phyloP scores from a whole-genome alignment of 257 asterid species.

The Gynochthodes officinalis region DNA sequence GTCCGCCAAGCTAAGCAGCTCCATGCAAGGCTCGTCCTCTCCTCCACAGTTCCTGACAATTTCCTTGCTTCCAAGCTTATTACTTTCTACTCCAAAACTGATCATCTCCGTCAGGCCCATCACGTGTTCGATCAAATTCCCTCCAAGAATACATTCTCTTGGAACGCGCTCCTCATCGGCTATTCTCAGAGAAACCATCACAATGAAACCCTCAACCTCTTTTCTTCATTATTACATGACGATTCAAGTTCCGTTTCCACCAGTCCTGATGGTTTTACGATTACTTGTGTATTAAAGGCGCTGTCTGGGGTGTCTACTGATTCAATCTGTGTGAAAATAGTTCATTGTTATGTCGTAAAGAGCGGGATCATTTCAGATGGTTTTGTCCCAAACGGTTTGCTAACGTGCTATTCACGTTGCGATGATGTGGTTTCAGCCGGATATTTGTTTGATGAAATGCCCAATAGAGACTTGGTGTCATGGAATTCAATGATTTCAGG shows the following conservation, averaged over 20 bases:
- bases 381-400: slow-evolving; percentile 70
- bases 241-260: slow-evolving; percentile 27
- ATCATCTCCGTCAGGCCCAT: slow-evolving; percentile 42
- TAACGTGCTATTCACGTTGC: slow-evolving; percentile 63
- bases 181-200: slow-evolving; percentile 42
- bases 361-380: slow-evolving; percentile 57
- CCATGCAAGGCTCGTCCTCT: slow-evolving; percentile 58
- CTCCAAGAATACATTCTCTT: slow-evolving; percentile 58
- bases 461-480: slow-evolving; percentile 63
- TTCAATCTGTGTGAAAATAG: slow-evolving; percentile 27
- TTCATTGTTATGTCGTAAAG: slow-evolving; percentile 61
- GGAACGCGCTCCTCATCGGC: slow-evolving; percentile 75
- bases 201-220: slow-evolving; percentile 43
- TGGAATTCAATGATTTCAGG: slow-evolving; percentile 93
- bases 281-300: slow-evolving; percentile 74
- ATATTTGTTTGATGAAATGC: slow-evolving; percentile 56
- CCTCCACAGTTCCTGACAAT: slow-evolving; percentile 52
- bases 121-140: slow-evolving; percentile 81
- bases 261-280: slow-evolving; percentile 57
- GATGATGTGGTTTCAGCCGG: slow-evolving; percentile 62
- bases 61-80: slow-evolving; percentile 82
- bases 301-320: slow-evolving; percentile 47
- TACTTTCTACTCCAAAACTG: slow-evolving; percentile 44
- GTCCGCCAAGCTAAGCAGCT: slow-evolving; percentile 65
- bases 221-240: slow-evolving; percentile 26